phyloP scores from a whole-genome alignment of 208 protist genomes.

The Crithidia bombi region DNA sequence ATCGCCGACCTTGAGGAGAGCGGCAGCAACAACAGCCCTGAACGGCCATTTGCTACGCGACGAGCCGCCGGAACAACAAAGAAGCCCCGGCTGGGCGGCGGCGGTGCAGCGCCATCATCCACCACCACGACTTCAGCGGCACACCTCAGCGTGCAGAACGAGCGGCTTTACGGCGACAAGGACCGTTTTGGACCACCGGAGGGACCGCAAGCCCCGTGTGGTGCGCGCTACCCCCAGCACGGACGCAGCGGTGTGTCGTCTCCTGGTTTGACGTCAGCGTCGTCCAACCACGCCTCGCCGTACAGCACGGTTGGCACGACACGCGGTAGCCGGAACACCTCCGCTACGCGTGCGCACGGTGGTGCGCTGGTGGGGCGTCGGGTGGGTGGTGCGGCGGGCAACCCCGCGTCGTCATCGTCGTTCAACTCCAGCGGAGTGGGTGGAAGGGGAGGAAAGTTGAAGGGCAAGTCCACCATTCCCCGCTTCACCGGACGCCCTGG shows the following conservation, averaged over 20 bases:
- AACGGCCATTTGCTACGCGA: neutral
- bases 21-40: slow-evolving; percentile 8
- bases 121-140: neutral
- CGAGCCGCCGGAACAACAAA: neutral
- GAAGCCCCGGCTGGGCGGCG: slow-evolving; percentile 19
- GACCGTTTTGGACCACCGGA: slow-evolving; percentile 80
- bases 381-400: neutral
- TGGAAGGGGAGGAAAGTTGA: neutral
- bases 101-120: neutral
- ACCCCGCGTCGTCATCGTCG: neutral
- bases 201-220: slow-evolving; percentile 27
- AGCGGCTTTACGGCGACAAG: slow-evolving; percentile 75
- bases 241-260: slow-evolving; percentile 13
- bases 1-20: slow-evolving; percentile 13
- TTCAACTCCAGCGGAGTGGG: neutral
- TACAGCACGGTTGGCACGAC: neutral
- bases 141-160: slow-evolving; percentile 41
- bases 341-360: slow-evolving; percentile 4
- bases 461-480: slow-evolving; percentile 32
- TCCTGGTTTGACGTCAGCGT: neutral
- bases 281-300: neutral
- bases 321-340: slow-evolving; percentile 15
- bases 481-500: slow-evolving; percentile 68
- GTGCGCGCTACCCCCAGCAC: neutral
- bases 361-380: neutral